Evolutionary conservation across 805 yeast genomes (phyloP).

Genomic region (Starmerella cellae): DNA sequence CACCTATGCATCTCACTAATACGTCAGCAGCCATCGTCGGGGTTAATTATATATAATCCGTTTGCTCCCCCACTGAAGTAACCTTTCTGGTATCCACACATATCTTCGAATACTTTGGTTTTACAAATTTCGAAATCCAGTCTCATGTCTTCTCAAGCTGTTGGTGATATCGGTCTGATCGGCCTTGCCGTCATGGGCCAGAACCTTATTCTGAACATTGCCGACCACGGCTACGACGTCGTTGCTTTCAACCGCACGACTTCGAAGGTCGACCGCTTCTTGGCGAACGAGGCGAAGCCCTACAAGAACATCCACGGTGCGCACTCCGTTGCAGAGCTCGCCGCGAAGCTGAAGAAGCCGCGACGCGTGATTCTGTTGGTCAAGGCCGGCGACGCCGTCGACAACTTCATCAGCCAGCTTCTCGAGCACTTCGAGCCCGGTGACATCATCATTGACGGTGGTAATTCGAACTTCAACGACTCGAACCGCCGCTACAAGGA

Average conservation of each 20-base stretch:
- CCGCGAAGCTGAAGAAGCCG: constrained; percentile 85
- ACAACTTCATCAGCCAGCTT: constrained; percentile 74
- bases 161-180: constrained; percentile 92
- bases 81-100: too few species aligned
- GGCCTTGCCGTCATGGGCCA: constrained; percentile 99
- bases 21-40: background rate
- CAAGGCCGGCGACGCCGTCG: constrained; percentile 95
- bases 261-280: constrained; percentile 85
- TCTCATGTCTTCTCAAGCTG: constrained; percentile 11
- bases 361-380: constrained; percentile 88
- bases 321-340: constrained; percentile 76
- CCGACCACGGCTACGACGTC: constrained; percentile 97
- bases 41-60: constrained; percentile 1
- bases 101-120: too few species aligned
- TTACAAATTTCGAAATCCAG: too few species aligned
- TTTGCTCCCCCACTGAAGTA: background rate
- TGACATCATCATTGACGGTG: constrained; percentile 98
- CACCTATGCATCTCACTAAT: background rate
- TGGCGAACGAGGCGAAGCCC: constrained; percentile 88
- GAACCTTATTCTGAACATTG: constrained; percentile 92
- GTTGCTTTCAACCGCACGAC: constrained; percentile 98
- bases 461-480: constrained; percentile 99
- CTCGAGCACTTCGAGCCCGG: constrained; percentile 87
- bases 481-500: constrained; percentile 92
- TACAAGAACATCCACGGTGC: constrained; percentile 86